A percentile compares a stretch with the other conserved stretches of the same genome.
Conservation (phyloP, 345 rosid species). For the Arabidopsis suecica region DNA sequence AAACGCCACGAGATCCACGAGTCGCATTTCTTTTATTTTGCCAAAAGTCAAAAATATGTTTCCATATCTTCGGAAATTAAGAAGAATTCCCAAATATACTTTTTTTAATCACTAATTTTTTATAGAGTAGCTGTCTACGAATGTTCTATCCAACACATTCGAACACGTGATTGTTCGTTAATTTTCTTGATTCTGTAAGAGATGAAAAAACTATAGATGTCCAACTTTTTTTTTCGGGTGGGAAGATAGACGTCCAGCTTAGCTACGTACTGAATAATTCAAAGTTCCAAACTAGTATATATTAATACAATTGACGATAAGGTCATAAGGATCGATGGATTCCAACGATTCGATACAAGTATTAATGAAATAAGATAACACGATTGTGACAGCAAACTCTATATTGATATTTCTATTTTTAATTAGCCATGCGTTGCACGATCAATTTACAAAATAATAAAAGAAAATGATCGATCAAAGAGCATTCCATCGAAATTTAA, state of each 20-base stretch:
- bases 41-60: not conserved
- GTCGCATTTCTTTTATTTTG: not conserved
- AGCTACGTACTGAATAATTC: not conserved
- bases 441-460: not conserved
- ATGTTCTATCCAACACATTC: not conserved
- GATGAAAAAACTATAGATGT: no score
- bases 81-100: not conserved
- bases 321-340: not conserved
- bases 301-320: not conserved
- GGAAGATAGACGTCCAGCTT: no score
- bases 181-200: not conserved
- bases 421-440: conserved; percentile 20
- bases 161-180: not conserved
- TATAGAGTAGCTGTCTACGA: not conserved
- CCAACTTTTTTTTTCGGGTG: no score
- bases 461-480: not conserved
- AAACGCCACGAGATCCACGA: conserved; percentile 24
- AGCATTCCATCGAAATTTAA: not conserved
- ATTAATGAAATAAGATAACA: not conserved
- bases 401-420: not conserved
- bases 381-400: not conserved
- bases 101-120: not conserved
- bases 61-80: not conserved
- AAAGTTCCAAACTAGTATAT: not conserved
- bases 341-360: no score